phyloP scores from a whole-genome alignment of 495 filamentous ascomycete species.

The Parmelia sp. region DNA sequence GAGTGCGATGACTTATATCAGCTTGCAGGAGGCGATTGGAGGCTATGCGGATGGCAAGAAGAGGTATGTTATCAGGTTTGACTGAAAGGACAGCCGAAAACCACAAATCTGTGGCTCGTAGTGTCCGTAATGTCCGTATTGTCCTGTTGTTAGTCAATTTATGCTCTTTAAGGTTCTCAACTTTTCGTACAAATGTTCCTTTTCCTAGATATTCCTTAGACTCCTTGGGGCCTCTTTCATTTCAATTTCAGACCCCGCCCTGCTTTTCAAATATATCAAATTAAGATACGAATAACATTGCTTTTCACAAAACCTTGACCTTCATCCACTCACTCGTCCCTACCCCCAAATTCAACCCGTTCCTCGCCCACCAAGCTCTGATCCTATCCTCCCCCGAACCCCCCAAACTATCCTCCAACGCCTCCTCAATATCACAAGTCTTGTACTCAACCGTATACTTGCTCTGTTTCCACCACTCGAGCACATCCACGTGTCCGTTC shows the following conservation, averaged over 20 bases:
- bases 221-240: background rate
- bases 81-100: background rate
- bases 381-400: constrained; percentile 59
- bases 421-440: constrained; percentile 92
- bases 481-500: constrained; percentile 72
- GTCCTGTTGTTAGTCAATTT: background rate
- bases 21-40: constrained; percentile 24
- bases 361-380: constrained; percentile 80
- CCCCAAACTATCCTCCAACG: constrained; percentile 75
- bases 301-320: constrained; percentile 51
- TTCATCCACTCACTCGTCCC: constrained; percentile 94
- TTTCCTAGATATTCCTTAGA: background rate
- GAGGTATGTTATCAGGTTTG: constrained; percentile 4
- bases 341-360: constrained; percentile 79
- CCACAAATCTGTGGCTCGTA: background rate
- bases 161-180: background rate
- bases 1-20: constrained; percentile 27
- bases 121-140: too few relatives aligned
- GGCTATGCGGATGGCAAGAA: constrained; percentile 19
- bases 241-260: background rate
- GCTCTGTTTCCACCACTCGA: constrained; percentile 86
- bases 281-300: background rate
- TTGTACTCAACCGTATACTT: constrained; percentile 81
- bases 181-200: background rate
- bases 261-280: background rate